Evolutionary conservation across 2,329 filamentous ascomycete genomes (phyloP).

Genomic region (Fusarium nanum): DNA sequence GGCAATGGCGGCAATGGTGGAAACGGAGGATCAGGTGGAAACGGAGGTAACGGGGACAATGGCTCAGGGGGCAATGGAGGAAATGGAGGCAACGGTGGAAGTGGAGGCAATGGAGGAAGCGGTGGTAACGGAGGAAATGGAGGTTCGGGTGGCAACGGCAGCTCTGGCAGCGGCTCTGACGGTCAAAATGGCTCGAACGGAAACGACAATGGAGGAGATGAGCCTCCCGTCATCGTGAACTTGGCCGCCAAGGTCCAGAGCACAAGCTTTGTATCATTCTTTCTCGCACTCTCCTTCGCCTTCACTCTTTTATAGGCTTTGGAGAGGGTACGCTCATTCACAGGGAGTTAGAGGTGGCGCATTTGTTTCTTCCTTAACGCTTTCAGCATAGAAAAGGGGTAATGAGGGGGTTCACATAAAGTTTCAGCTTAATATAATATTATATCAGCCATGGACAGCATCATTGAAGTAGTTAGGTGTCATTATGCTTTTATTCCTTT

Average conservation of each 20-base stretch:
- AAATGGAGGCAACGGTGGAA: not conserved
- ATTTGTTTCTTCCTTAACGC: slow-evolving; percentile 7
- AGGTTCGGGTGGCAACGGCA: not conserved
- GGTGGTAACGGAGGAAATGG: slow-evolving; percentile 1
- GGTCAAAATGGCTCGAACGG: slow-evolving; percentile 4
- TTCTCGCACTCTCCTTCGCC: not conserved
- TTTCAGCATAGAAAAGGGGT: slow-evolving; percentile 29
- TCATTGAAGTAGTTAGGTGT: not conserved
- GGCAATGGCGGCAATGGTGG: not conserved
- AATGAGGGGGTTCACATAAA: slow-evolving; percentile 5
- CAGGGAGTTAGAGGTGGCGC: not conserved
- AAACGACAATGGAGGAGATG: not conserved
- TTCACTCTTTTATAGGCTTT: slow-evolving; percentile 22
- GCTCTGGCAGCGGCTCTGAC: not conserved
- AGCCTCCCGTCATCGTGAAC: slow-evolving; percentile 25
- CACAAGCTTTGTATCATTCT: not conserved
- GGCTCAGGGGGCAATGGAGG: not conserved
- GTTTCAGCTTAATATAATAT: slow-evolving; percentile 24
- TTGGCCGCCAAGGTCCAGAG: slow-evolving; percentile 13
- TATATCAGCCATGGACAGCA: slow-evolving; percentile 10
- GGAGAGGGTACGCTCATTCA: not conserved
- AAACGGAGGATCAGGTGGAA: not conserved
- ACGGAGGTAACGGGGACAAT: not conserved
- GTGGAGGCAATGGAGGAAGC: not conserved
- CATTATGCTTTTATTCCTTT: slow-evolving; percentile 4